Conservation (phyloP, 768 basidiomycete genomes). For the Termitomyces sp. region DNA sequence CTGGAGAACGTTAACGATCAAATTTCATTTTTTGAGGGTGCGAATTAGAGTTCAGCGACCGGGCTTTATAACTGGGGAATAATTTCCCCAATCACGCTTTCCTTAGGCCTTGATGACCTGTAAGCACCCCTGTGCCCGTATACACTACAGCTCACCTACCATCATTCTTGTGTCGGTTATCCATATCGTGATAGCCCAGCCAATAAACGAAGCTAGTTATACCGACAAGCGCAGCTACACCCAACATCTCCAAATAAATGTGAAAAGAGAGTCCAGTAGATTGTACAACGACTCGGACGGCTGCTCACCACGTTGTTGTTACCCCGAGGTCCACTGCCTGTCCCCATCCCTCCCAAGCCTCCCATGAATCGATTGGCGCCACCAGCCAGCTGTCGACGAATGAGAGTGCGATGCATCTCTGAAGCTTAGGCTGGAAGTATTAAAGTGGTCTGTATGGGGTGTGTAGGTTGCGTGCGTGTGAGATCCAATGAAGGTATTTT, state of each 20-base stretch:
- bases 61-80: slow-evolving; percentile 12
- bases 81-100: slow-evolving; percentile 15
- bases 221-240: slow-evolving; percentile 13
- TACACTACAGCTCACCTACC: slow-evolving; percentile 12
- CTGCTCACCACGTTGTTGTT: slow-evolving; percentile 16
- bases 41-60: not conserved
- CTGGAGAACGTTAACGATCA: not conserved
- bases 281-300: not conserved
- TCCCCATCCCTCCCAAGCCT: slow-evolving; percentile 5
- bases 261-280: not conserved
- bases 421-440: not conserved
- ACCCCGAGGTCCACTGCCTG: slow-evolving; percentile 13
- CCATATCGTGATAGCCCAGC: slow-evolving; percentile 19
- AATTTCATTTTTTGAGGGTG: not conserved
- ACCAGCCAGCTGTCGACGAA: slow-evolving; percentile 12
- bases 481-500: slow-evolving; percentile 1
- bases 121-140: slow-evolving; percentile 4
- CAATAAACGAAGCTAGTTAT: slow-evolving; percentile 17
- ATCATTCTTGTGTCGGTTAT: slow-evolving; percentile 18
- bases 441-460: not conserved
- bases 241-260: slow-evolving; percentile 8
- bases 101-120: slow-evolving; percentile 6
- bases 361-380: slow-evolving; percentile 17
- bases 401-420: slow-evolving; percentile 13
- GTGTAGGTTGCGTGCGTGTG: not conserved